Base-by-base conservation (phyloP, 169 alveolate genomes). In the Plasmodium sp. region DNA sequence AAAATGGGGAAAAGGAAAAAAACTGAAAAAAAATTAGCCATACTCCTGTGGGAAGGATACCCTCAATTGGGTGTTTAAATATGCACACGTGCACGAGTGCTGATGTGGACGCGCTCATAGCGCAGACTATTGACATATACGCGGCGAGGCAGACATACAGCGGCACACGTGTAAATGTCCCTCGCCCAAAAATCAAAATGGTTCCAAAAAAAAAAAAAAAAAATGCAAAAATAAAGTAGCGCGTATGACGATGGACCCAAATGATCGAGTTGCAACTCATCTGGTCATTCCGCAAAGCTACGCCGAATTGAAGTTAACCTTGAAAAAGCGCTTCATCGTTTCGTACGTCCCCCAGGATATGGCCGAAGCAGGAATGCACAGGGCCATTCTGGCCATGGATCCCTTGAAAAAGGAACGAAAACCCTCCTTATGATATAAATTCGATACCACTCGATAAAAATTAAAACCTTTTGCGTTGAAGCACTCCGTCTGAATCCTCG, bases 331-430 rank as follows among this genome's bases (percentile, higher is more conserved):
- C 71, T 98, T 98, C 86, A 98, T 97, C 7, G 98, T 93, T 96
- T 98, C 99, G 93, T 99, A 99, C 10, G 99, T 97, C 33, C 99
- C 99, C 99, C 99, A 99, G 14, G 99, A 98, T 16, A 98, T 95
- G 5, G 99, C 99, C 51, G 98, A 98, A n/a, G 99, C 98, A 16
- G 99, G 99, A 16, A 98, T 96, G 39, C 98, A 96, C 27, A 98
- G 84, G 51, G 97, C 82, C 96, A 98, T 96, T 92, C 99, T 97
- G 16, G 99, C 98, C 10, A 95, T 71, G 16, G 97, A 96, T n/a
- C 99, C 99, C 88, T 97, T 97, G 93, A 96, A 96, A 84, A 99
- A 98, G 2, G 99, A 99, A 14, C 96, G 94, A 3, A 97, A 16
- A 1, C 99, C 99, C 85, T 98, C 98, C 67, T 92, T 93, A 80